Evolutionary conservation across 352 stramenopile genomes (phyloP), one percentile per base, ranked within the genome.

Genomic region (Pythium chondricola): DNA sequence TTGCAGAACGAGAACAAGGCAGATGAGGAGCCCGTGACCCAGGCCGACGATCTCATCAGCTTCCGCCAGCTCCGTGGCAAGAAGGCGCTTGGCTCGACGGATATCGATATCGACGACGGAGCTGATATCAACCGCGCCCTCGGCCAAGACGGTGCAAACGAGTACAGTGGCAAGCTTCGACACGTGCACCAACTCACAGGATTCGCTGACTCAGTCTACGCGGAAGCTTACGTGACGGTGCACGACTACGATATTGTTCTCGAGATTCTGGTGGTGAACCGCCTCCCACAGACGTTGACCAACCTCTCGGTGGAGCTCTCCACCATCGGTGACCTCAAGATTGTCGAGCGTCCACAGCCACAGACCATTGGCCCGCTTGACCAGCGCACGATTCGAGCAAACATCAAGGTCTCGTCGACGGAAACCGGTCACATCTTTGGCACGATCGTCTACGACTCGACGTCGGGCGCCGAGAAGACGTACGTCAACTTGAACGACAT

Each of bases 391-490:
- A 97, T 99, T 55, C 85, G 92, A 37, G 95, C 96, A 21, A 98
- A 97, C 63, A 99, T 99, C 71, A 99, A 99, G 83, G 97, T 99
- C n/a, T 98, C 93, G 42, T 98, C 92, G 43, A 99, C 97, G n/a
- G 97, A 99, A 72, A 99, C 96, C 17, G 97, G 97, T 14, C 95
- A 99, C 73, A 99, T 99, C 56, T 99, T 99, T 71, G 97, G 97
- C 50, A 99, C 95, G 35, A 99, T 99, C 68, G 95, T 99, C 30
- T 99, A 99, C 67, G 95, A 98, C 63, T 97, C 97, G 56, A 88
- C 92, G 26, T 93, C 77, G 33, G 80, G 82, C 20, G 94, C 96
- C 45, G 95, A 99, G 60, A 98, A 98, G 69, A 98, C 90, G 48
- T 98, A 99, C 58, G 95, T 99, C 50, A 98, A 99, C 69, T 66